Evolutionary conservation across 805 yeast genomes (phyloP).

Genomic region (Kregervanrija delftensis): DNA sequence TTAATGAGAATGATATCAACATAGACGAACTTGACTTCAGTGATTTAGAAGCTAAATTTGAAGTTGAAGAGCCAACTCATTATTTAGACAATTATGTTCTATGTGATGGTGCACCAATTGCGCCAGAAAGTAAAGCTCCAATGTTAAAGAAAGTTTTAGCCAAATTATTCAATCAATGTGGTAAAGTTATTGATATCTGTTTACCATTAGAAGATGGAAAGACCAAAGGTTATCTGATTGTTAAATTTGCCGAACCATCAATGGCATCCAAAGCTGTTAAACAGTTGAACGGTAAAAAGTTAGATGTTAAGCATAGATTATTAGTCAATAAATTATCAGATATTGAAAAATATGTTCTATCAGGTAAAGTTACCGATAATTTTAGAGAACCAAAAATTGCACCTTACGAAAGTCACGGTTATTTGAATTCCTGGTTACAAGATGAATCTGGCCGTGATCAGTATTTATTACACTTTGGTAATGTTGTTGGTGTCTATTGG

Average conservation of each 20-base stretch:
- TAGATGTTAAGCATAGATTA: conserved; percentile 89
- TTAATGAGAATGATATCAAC: conserved; percentile 38
- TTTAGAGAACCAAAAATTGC: conserved; percentile 70
- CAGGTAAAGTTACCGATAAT: conserved; percentile 52
- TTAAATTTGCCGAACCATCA: conserved; percentile 64
- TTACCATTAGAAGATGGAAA: conserved; percentile 78
- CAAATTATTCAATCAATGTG: conserved; percentile 72
- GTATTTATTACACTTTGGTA: conserved; percentile 70
- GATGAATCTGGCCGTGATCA: conserved; percentile 90
- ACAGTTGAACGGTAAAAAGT: conserved; percentile 77
- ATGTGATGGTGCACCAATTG: conserved; percentile 93
- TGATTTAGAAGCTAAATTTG: conserved; percentile 75
- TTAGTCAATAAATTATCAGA: conserved; percentile 77
- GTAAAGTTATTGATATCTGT: conserved; percentile 70
- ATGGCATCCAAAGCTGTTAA: conserved; percentile 75
- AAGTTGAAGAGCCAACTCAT: conserved; percentile 48
- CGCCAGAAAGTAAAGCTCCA: conserved; percentile 83
- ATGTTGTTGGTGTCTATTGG: conserved; percentile 83
- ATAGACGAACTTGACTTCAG: conserved; percentile 63
- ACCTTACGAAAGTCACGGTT: conserved; percentile 68
- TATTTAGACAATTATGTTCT: conserved; percentile 74
- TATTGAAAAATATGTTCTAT: conserved; percentile 68
- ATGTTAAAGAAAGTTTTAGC: conserved; percentile 77
- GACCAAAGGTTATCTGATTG: conserved; percentile 81
- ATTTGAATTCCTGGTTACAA: conserved; percentile 84